A percentile compares a stretch with the other conserved stretches of the same genome.
phyloP scores from a whole-genome alignment of 768 basidiomycete species.

The Exsudoporus frostii region DNA sequence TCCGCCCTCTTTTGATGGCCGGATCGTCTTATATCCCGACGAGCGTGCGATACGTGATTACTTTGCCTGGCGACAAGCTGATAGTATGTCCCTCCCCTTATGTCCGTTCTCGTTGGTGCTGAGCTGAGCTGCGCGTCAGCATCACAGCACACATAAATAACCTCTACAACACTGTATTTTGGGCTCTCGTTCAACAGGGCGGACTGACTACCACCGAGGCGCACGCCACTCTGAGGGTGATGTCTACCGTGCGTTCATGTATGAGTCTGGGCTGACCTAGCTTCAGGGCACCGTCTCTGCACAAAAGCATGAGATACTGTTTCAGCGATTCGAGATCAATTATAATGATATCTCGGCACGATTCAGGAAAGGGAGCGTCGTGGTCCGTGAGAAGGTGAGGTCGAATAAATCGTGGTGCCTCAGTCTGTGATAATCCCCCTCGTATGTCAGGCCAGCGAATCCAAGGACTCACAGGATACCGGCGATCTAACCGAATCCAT shows the following conservation, averaged over 20 bases:
- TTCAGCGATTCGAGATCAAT: constrained; percentile 77
- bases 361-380: constrained; percentile 81
- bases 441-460: constrained; percentile 6
- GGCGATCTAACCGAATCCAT: not conserved
- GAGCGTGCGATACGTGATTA: constrained; percentile 80
- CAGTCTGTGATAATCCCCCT: not conserved
- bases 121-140: constrained; percentile 17
- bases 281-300: constrained; percentile 82
- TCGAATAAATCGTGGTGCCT: not conserved
- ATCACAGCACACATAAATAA: constrained; percentile 93
- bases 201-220: constrained; percentile 77
- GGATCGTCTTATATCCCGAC: constrained; percentile 79
- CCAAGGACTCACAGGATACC: not conserved
- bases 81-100: constrained; percentile 59
- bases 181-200: constrained; percentile 88
- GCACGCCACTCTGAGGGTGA: constrained; percentile 72
- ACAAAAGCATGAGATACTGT: constrained; percentile 91
- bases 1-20: constrained; percentile 90
- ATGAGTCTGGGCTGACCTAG: constrained; percentile 9
- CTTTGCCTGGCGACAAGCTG: constrained; percentile 93
- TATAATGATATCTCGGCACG: constrained; percentile 74
- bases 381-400: constrained; percentile 64
- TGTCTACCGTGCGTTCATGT: constrained; percentile 6
- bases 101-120: not conserved
- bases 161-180: constrained; percentile 93